These are phyloP conservation scores for Globisporangium sylvaticum DNA, from an alignment of 352 stramenopile species.

Conservation along the genomic window DNA sequence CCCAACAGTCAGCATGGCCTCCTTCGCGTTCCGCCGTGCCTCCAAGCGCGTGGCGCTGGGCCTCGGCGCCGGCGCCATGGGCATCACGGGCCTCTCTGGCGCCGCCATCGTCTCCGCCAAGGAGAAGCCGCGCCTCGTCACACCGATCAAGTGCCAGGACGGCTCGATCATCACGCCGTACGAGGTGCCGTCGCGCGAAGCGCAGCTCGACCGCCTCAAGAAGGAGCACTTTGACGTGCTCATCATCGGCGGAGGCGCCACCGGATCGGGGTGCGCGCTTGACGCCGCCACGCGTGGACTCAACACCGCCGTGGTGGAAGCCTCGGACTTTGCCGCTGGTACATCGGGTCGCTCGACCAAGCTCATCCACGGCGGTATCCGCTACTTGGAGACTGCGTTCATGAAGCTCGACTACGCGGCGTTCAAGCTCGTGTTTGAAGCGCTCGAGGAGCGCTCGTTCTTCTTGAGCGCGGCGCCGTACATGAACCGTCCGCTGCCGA, in stretches of 20 bases:
- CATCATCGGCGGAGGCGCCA: conserved; percentile 91
- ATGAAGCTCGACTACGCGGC: conserved; percentile 88
- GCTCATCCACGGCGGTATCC: conserved; percentile 94
- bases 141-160: conserved; percentile 80
- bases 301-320: conserved; percentile 91
- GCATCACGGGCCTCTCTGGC: conserved; percentile 51
- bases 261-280: conserved; percentile 88
- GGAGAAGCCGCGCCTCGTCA: conserved; percentile 63
- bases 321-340: conserved; percentile 89
- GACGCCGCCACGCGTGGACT: conserved; percentile 91
- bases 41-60: conserved; percentile 53
- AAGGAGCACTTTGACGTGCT: conserved; percentile 92
- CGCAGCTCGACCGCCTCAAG: conserved; percentile 80
- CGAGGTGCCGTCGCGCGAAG: conserved; percentile 63
- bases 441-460: conserved; percentile 90
- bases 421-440: conserved; percentile 91
- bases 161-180: conserved; percentile 82
- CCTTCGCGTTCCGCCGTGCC: conserved; percentile 50
- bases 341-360: conserved; percentile 93
- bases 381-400: conserved; percentile 95
- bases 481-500: conserved; percentile 92
- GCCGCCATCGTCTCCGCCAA: conserved; percentile 69
- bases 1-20: conserved; percentile 36
- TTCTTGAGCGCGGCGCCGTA: conserved; percentile 92
- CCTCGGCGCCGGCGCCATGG: conserved; percentile 42